phyloP scores from a whole-genome alignment of 2,329 filamentous ascomycete species.

The Hirsutella minnesotensis region DNA sequence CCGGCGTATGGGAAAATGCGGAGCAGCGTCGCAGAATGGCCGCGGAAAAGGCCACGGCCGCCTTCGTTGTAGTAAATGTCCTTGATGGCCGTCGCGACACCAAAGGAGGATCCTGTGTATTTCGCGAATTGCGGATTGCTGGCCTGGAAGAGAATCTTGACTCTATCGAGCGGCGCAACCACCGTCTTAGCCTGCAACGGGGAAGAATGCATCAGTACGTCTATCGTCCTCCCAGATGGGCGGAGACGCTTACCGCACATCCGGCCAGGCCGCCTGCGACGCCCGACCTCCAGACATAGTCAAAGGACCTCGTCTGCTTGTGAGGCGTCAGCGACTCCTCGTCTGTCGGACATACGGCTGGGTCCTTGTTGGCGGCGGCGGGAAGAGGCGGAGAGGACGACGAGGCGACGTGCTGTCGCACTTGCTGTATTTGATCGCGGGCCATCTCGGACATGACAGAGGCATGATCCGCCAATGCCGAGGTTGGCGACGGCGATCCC shows the following conservation, averaged over 20 bases:
- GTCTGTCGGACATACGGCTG: conserved; percentile 36
- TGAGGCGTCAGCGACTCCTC: conserved; percentile 32
- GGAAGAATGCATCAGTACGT: background rate
- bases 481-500: conserved; percentile 36
- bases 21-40: conserved; percentile 85
- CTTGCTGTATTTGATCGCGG: conserved; percentile 18
- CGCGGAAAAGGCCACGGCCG: conserved; percentile 68
- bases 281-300: conserved; percentile 75
- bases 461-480: conserved; percentile 43
- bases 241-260: conserved; percentile 59
- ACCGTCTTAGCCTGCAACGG: conserved; percentile 71
- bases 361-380: conserved; percentile 15
- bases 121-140: conserved; percentile 89
- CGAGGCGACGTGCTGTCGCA: conserved; percentile 14
- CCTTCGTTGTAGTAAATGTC: conserved; percentile 75
- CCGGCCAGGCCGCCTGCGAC: conserved; percentile 84
- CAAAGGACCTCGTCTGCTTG: conserved; percentile 51
- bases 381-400: background rate
- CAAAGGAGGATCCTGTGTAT: conserved; percentile 81
- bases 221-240: background rate
- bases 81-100: conserved; percentile 68
- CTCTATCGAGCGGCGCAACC: conserved; percentile 89
- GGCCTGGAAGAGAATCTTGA: conserved; percentile 97
- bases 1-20: conserved; percentile 96
- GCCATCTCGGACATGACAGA: conserved; percentile 40